Base-by-base conservation (phyloP, 768 basidiomycete species). In the Amanita brunnescens region DNA sequence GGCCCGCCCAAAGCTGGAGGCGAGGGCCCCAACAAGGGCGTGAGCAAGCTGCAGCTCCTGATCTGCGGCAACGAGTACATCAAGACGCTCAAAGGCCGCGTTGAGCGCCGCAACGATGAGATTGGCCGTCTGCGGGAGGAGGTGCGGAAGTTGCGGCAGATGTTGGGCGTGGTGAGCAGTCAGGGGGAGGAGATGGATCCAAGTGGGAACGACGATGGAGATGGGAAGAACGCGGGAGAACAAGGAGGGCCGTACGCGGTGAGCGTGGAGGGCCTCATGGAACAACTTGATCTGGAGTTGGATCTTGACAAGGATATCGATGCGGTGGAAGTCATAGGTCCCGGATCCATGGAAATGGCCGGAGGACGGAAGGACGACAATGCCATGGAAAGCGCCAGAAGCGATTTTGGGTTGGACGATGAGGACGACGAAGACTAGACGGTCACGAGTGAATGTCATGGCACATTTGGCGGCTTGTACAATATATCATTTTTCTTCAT, bases 1-100 rank as follows among this genome's bases (percentile, higher is more conserved):
- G 87, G 94, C 0, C 87, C 93, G 6, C 91, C 91, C 3, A 81
- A 92, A 65, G 80, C 85, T 21, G 79, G 87, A 47, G 75, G 80
- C 2, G 91, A 94, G 53, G 92, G 93, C n/a, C 93, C 93, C 8
- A 97, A 97, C 66, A 87, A 93, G 61, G 85, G 84, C 13, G 91
- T 97, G 43, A 91, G 89, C 73, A 97, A 96, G 73, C 71, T 96
- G 51, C 93, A 95, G 67, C 70, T 97, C 33, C 67, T 97, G 50
- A 82, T 91, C 53, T 94, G 90, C 61, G 89, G 88, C 32, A 97
- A 97, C 64, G 87, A 92, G 63, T 94, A 77, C 62, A 85, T 97
- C 55, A 74, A 84, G 57, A 70, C 78, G 55, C 74, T 96, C 59
- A 87, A 87, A 54, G 83, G 70, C 14, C 79, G 87, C 26, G 78